phyloP scores from a whole-genome alignment of 805 yeast species.

The Candida hungchunana region DNA sequence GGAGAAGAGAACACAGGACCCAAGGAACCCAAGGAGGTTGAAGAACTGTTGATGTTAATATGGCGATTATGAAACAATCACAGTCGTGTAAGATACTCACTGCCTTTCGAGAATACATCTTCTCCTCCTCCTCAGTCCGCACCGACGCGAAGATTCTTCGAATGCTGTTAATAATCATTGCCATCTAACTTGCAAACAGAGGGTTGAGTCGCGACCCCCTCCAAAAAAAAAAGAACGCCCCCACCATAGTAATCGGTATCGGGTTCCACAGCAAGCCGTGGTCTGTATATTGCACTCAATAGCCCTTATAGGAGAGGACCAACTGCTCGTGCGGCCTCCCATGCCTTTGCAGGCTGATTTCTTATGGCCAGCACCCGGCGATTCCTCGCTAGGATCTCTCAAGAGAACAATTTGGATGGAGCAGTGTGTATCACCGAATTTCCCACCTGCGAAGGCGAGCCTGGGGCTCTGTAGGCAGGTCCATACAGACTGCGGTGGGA shows the following conservation, averaged over 20 bases:
- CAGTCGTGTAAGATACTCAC: slow-evolving; percentile 30
- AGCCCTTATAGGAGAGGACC: slow-evolving; percentile 38
- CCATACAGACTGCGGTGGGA: slow-evolving; percentile 27
- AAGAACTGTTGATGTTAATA: slow-evolving; percentile 40
- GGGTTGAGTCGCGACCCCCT: slow-evolving; percentile 8
- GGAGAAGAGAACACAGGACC: slow-evolving; percentile 76
- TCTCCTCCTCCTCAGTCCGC: slow-evolving; percentile 81
- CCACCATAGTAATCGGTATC: slow-evolving; percentile 59
- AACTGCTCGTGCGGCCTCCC: slow-evolving; percentile 59
- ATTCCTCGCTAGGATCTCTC: slow-evolving; percentile 56
- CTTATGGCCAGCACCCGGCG: slow-evolving; percentile 57
- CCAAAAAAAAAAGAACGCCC: slow-evolving; percentile 30
- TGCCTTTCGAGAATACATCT: slow-evolving; percentile 70
- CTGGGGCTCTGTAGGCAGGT: slow-evolving; percentile 26
- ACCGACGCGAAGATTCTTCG: slow-evolving; percentile 77
- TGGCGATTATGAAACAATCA: no score
- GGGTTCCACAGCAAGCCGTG: slow-evolving; percentile 37
- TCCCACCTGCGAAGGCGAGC: slow-evolving; percentile 41
- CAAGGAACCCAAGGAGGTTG: slow-evolving; percentile 73
- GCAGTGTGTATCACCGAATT: slow-evolving; percentile 61
- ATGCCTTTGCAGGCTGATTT: slow-evolving; percentile 32
- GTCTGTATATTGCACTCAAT: slow-evolving; percentile 62
- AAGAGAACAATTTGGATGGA: slow-evolving; percentile 39
- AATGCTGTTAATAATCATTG: slow-evolving; percentile 67
- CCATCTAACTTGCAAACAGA: slow-evolving; percentile 15